Evolutionary conservation across 768 basidiomycete genomes (phyloP).

Genomic region (Wakefieldia striispora): DNA sequence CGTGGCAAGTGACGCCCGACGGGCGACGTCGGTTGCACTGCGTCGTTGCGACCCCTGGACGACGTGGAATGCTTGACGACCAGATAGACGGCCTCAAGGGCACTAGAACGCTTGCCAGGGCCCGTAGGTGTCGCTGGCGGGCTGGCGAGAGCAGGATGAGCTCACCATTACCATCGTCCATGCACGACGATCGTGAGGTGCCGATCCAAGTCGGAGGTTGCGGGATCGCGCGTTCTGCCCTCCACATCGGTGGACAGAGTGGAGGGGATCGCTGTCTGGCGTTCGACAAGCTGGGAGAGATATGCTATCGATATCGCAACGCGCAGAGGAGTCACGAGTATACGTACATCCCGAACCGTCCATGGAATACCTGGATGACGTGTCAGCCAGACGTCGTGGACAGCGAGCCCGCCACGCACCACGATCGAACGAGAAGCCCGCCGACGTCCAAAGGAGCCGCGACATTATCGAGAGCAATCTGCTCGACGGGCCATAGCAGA

Average conservation of each 20-base stretch:
- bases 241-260: background rate
- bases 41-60: background rate
- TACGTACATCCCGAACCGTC: constrained; percentile 1
- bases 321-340: background rate
- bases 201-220: background rate
- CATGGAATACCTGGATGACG: background rate
- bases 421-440: background rate
- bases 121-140: background rate
- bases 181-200: background rate
- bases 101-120: background rate
- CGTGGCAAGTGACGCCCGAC: background rate
- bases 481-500: constrained; percentile 1
- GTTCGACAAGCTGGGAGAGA: background rate
- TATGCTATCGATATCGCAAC: background rate
- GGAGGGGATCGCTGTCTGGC: background rate
- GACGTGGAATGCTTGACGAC: background rate
- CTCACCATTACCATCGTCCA: background rate
- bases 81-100: background rate
- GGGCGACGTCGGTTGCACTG: background rate
- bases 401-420: background rate
- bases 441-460: background rate
- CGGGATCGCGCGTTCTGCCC: background rate
- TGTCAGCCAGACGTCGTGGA: background rate
- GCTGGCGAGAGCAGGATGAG: background rate
- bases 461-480: background rate